These are phyloP conservation scores for Anthracocystis panici-leucophaei DNA, from an alignment of 1,284 basidiomycete genomes.

Conservation along the genomic window DNA sequence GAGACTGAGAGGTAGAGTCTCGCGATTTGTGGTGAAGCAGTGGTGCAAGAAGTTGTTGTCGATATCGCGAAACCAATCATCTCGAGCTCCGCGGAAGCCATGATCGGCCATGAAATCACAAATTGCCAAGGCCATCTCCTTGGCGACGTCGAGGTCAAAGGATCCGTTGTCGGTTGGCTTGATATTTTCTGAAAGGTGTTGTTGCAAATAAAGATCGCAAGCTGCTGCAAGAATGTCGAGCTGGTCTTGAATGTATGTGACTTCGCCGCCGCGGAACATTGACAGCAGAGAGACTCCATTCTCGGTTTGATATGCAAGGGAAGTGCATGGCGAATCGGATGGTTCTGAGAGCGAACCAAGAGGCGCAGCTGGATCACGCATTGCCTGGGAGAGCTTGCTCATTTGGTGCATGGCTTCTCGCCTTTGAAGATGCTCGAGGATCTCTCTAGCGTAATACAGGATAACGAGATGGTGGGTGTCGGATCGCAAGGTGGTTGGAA, in stretches of 20 bases:
- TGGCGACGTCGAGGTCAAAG: conserved; percentile 3
- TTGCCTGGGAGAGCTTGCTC: not conserved
- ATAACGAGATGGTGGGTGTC: conserved; percentile 48
- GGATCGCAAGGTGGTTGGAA: conserved; percentile 38
- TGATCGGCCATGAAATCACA: conserved; percentile 46
- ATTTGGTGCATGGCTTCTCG: conserved; percentile 46
- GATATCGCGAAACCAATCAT: conserved; percentile 36
- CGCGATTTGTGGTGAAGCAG: conserved; percentile 51
- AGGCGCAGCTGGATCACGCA: not conserved
- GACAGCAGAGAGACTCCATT: conserved; percentile 35
- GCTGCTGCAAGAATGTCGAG: conserved; percentile 47
- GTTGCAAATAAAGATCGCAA: conserved; percentile 51
- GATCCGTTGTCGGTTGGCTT: not conserved
- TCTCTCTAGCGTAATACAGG: conserved; percentile 41
- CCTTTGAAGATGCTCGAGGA: conserved; percentile 53
- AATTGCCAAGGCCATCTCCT: conserved; percentile 36
- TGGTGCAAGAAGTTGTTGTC: conserved; percentile 55
- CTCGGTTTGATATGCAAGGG: conserved; percentile 24
- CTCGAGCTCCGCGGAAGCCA: conserved; percentile 37
- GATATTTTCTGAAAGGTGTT: not conserved
- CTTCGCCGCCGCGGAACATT: conserved; percentile 52
- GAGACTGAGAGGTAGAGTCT: conserved; percentile 47
- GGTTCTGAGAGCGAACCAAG: not conserved
- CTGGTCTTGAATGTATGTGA: conserved; percentile 26
- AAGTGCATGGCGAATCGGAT: not conserved